A percentile compares a stretch with the other conserved stretches of the same genome.
These are phyloP conservation scores for Trichosporon sp. DNA, from an alignment of 1,284 basidiomycete genomes.

Conservation along the genomic window DNA sequence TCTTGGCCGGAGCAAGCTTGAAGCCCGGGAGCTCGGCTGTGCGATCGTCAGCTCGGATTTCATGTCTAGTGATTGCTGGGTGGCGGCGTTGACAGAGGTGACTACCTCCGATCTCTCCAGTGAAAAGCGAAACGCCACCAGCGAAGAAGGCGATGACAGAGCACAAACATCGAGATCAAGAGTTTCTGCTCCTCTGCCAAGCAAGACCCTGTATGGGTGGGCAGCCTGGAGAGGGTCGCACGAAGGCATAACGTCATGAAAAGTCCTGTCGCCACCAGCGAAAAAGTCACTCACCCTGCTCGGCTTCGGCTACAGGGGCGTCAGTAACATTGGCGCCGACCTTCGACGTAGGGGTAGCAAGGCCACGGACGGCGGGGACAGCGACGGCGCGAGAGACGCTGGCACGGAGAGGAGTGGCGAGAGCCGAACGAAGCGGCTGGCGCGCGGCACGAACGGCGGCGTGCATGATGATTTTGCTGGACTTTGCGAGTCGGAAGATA, in stretches of 20 bases:
- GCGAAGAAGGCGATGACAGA: neutral
- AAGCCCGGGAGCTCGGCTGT: slow-evolving; percentile 75
- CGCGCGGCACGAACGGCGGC: neutral
- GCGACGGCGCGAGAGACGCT: neutral
- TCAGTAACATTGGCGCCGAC: neutral
- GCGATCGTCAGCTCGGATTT: neutral
- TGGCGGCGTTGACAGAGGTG: neutral
- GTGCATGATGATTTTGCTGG: neutral
- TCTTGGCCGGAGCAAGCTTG: slow-evolving; percentile 63
- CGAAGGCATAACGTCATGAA: neutral
- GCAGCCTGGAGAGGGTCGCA: too few relatives aligned
- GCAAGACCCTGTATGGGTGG: too few relatives aligned
- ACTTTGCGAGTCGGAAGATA: neutral
- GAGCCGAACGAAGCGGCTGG: neutral
- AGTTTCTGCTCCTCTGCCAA: too few relatives aligned
- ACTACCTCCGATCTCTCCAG: neutral
- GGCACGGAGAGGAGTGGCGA: slow-evolving; percentile 3
- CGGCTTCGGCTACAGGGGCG: neutral
- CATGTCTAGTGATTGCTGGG: neutral
- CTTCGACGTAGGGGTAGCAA: neutral
- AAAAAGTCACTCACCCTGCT: neutral
- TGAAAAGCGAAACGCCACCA: neutral
- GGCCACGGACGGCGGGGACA: neutral
- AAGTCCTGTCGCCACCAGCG: neutral
- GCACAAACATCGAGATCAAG: neutral